Conservation (phyloP, 345 rosid species). For the Rhodomyrtus tomentosa region DNA sequence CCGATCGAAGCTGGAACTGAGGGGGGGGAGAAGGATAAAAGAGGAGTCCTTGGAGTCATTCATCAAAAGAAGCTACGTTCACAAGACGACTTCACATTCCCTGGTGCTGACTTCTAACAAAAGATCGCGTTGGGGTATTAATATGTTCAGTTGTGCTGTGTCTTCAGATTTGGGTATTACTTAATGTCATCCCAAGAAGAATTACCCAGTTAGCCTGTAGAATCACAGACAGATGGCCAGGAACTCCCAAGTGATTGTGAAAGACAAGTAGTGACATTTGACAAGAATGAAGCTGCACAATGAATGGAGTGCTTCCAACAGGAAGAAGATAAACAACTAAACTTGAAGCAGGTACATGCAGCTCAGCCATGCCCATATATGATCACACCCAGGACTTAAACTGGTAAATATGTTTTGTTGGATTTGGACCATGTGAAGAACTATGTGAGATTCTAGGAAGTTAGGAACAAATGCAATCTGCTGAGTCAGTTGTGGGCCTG, state of each 20-base stretch:
- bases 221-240: not conserved
- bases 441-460: not conserved
- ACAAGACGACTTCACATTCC: no score
- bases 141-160: not conserved
- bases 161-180: not conserved
- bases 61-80: no score
- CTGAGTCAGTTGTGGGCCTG: slow-evolving; percentile 1
- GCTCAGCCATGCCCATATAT: not conserved
- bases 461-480: not conserved
- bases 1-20: not conserved
- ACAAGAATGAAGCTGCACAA: not conserved
- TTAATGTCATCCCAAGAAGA: not conserved
- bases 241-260: not conserved
- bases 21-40: not conserved
- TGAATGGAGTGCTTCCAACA: not conserved
- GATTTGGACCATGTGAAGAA: not conserved
- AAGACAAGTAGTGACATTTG: not conserved
- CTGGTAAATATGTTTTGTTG: not conserved
- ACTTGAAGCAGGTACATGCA: not conserved
- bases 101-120: not conserved
- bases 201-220: not conserved
- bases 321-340: not conserved
- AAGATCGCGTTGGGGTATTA: not conserved
- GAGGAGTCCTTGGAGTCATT: not conserved
- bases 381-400: not conserved